A percentile compares a stretch with the other conserved stretches of the same genome.
phyloP scores from a whole-genome alignment of 139 green algal species.

The Gonium pectorale region DNA sequence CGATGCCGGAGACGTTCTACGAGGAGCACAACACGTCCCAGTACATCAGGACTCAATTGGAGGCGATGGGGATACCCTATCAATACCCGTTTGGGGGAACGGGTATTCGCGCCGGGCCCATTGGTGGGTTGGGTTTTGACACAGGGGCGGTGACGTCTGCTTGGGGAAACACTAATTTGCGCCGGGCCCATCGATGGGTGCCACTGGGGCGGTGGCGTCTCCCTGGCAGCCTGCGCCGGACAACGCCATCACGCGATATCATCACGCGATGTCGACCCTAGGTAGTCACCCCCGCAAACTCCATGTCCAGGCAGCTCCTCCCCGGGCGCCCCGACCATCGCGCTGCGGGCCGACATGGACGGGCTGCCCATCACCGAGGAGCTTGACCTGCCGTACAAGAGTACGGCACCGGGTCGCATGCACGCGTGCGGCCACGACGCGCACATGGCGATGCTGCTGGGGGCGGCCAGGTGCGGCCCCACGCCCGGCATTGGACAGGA shows the following conservation, averaged over 20 bases:
- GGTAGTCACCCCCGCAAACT: too few species aligned
- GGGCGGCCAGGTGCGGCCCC: constrained; percentile 34
- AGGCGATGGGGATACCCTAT: constrained; percentile 76
- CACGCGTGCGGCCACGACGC: constrained; percentile 94
- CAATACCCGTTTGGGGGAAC: constrained; percentile 71
- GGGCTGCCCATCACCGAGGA: constrained; percentile 80
- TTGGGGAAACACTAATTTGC: too few species aligned
- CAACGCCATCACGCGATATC: too few species aligned
- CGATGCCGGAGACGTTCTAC: constrained; percentile 76
- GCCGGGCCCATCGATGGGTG: too few species aligned
- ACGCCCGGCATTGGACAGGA: too few species aligned
- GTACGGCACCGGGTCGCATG: constrained; percentile 68
- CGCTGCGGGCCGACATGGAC: constrained; percentile 92
- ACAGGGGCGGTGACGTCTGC: too few species aligned
- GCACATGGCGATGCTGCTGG: constrained; percentile 90
- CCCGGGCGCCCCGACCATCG: constrained; percentile 53
- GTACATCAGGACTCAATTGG: constrained; percentile 68
- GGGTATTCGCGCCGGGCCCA: constrained; percentile 66
- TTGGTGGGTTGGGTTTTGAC: constrained; percentile 26
- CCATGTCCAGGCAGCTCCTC: constrained; percentile 1
- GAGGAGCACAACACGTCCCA: constrained; percentile 78
- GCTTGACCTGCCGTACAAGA: constrained; percentile 22
- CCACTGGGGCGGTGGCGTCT: too few species aligned
- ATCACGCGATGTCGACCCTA: too few species aligned
- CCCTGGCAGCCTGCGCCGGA: too few species aligned